Evolutionary conservation across 2,329 filamentous ascomycete species (phyloP).

Genomic region (Elsinoe ampelina): DNA sequence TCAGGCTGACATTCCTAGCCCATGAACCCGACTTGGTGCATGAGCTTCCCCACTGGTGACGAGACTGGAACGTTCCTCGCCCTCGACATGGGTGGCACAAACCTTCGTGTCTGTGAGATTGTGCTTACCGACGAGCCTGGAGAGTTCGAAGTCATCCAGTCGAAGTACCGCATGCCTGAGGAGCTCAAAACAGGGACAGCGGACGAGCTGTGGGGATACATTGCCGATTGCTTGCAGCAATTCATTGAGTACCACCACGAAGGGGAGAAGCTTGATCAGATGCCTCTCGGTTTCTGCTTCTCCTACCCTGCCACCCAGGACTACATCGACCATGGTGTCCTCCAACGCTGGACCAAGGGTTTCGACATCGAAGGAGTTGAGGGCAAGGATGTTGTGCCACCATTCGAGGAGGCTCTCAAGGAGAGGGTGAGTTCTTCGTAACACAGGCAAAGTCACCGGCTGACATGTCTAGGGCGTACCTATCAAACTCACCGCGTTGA

Average conservation of each 20-base stretch:
- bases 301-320: constrained; percentile 90
- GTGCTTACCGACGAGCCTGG: constrained; percentile 78
- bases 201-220: constrained; percentile 89
- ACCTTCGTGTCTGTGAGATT: constrained; percentile 89
- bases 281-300: constrained; percentile 90
- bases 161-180: constrained; percentile 90
- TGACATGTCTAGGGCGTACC: constrained; percentile 57
- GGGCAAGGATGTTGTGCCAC: constrained; percentile 79
- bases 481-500: constrained; percentile 84
- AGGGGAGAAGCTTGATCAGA: constrained; percentile 51
- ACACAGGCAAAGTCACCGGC: constrained; percentile 8
- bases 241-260: constrained; percentile 82
- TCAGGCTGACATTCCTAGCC: constrained; percentile 45
- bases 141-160: constrained; percentile 90
- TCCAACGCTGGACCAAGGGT: constrained; percentile 96
- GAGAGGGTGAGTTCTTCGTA: constrained; percentile 44
- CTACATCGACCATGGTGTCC: constrained; percentile 82
- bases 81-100: constrained; percentile 93
- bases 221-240: constrained; percentile 83
- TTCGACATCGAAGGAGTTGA: constrained; percentile 92
- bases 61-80: constrained; percentile 84
- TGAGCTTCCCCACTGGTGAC: constrained; percentile 75
- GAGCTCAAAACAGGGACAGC: constrained; percentile 78
- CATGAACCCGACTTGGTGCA: constrained; percentile 97
- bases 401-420: constrained; percentile 69